These are phyloP conservation scores for Camelina hispida DNA, from an alignment of 345 rosid genomes.

Conservation along the genomic window DNA sequence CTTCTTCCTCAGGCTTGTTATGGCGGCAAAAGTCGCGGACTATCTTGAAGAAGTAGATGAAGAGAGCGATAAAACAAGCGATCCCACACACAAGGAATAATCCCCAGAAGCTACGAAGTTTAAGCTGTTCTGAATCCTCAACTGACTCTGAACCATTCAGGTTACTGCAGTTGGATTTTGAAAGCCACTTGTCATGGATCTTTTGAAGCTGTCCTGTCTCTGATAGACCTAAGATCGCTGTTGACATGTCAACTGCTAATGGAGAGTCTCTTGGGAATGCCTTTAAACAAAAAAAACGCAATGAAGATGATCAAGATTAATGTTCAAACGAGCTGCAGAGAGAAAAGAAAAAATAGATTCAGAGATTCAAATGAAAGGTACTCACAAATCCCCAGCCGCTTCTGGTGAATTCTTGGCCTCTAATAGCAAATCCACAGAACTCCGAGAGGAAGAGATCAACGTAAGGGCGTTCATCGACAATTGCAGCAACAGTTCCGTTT, in stretches of 20 bases:
- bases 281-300: slow-evolving; percentile 39
- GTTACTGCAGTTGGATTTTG: slow-evolving; percentile 54
- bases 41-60: slow-evolving; percentile 57
- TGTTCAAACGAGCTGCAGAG: neutral
- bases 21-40: slow-evolving; percentile 56
- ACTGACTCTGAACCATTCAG: slow-evolving; percentile 35
- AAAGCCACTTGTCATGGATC: slow-evolving; percentile 76
- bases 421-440: slow-evolving; percentile 68
- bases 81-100: slow-evolving; percentile 77
- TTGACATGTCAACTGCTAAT: slow-evolving; percentile 83
- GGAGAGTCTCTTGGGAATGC: slow-evolving; percentile 94
- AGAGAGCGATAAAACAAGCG: slow-evolving; percentile 63
- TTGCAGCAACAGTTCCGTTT: slow-evolving; percentile 78
- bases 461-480: slow-evolving; percentile 82
- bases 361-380: slow-evolving; percentile 26
- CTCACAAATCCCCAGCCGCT: slow-evolving; percentile 97
- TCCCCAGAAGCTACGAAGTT: slow-evolving; percentile 80
- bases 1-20: slow-evolving; percentile 42
- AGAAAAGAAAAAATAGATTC: neutral
- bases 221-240: slow-evolving; percentile 76
- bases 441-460: slow-evolving; percentile 77
- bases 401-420: slow-evolving; percentile 86
- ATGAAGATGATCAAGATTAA: slow-evolving; percentile 22
- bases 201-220: slow-evolving; percentile 84
- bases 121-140: slow-evolving; percentile 68